Conservation (phyloP, 129 eudicot species). For the Flaveria ramosissima region DNA sequence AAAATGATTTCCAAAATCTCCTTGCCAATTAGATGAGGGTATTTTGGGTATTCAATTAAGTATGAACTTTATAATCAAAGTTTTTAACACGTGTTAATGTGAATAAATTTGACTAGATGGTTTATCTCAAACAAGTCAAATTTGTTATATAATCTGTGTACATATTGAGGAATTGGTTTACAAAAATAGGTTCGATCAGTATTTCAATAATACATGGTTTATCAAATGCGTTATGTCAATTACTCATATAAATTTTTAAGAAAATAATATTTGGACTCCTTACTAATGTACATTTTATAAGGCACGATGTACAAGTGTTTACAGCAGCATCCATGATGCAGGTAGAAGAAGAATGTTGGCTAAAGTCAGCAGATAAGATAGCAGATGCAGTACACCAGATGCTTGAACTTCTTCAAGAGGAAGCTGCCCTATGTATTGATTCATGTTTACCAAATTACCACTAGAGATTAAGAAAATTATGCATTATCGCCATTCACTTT, state of each 20-base stretch:
- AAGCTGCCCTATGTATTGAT: conserved; percentile 48
- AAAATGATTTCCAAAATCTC: conserved; percentile 45
- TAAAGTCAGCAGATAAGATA: conserved; percentile 84
- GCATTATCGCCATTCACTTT: conserved; percentile 16
- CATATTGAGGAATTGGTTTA: too few relatives aligned
- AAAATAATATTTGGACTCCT: too few relatives aligned
- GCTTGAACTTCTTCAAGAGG: conserved; percentile 89
- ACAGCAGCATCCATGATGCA: conserved; percentile 27
- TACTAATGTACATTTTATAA: background rate
- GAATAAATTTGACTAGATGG: too few relatives aligned
- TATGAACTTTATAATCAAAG: too few relatives aligned
- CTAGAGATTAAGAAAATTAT: conserved; percentile 15
- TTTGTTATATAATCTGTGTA: too few relatives aligned
- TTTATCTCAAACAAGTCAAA: too few relatives aligned
- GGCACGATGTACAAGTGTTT: conserved; percentile 1
- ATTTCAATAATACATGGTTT: too few relatives aligned
- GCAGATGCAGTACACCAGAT: conserved; percentile 94
- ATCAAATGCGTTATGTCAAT: too few relatives aligned
- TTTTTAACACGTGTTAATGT: too few relatives aligned
- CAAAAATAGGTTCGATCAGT: too few relatives aligned
- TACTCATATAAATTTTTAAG: too few relatives aligned
- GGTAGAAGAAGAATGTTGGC: conserved; percentile 96
- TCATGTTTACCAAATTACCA: conserved; percentile 31
- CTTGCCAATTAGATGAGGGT: background rate
- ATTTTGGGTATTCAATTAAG: conserved; percentile 22